Evolutionary conservation across 1,139 yeast genomes (phyloP), one percentile per base, ranked within the genome.

Genomic region (Ogataea hybrid): DNA sequence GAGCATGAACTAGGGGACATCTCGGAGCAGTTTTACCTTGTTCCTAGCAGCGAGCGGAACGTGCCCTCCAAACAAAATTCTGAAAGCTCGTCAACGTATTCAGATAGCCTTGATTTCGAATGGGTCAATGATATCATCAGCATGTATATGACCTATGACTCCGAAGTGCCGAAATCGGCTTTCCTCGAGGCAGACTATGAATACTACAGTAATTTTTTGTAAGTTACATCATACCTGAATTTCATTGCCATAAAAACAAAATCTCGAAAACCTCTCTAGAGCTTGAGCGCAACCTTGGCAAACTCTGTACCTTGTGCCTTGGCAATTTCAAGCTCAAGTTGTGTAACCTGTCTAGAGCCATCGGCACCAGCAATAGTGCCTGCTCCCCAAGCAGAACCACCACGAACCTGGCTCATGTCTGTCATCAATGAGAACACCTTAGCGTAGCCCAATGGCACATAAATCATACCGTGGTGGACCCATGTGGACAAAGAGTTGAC

Each of bases 311-410:
- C 92, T 68, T 84, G 92, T 51, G 67, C 67, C 42, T 59, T 56
- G 35, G 81, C 89, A 52, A 85, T 57, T 51, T 75, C 74, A 58
- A 76, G 67, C 67, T 85, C 95, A 50, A 82, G 68, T 32, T 70
- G 73, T 44, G 79, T 59, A 43, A 90, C 85, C 60, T 71, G 71
- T 72, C 94, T 79, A 10, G 86, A 77, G 52, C 94, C 95, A 57
- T 83, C 90, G 40, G 75, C 75, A 52, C 79, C 89, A 29, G 95
- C 89, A 56, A 73, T 72, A 42, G 90, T 71, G 57, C 94, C 94
- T 40, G 95, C 87, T 65, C 95, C 95, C 88, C 90, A 85, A 47
- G 95, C 79, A 44, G 89, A 80, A 50, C 84, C 84, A 57, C 95
- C 95, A 62, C 82, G 92, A 45, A 78, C 77, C 68, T 84, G 88